Evolutionary conservation across 257 asterid genomes (phyloP), one percentile per base, ranked within the genome.

Genomic region (Scutellaria baicalensis): DNA sequence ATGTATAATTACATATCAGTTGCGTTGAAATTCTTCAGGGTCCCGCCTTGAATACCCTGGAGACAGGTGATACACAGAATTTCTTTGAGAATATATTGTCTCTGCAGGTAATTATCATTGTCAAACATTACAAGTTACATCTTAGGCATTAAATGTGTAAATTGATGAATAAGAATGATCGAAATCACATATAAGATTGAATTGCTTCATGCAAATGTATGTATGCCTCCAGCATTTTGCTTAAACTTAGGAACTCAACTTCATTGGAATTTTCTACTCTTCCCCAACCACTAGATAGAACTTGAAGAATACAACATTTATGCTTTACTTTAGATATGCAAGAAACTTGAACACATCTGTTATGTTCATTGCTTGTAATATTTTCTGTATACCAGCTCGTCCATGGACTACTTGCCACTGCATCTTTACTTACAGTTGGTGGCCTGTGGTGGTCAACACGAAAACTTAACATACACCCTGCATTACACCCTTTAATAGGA

Each of bases 341-440:
- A 14, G 36, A 43, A 18, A 43, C 17, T 20, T 6, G 3, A 44
- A 31, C 35, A 65, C 38, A 45, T 47, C 16, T n/a, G 6, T 1
- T 18, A 11, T 77, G 59, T 40, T 55, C 76, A 56, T 36, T 61
- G 44, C 64, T 81, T 50, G 78, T 62, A 44, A 68, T 45, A 48
- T 35, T n/a, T 20, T 39, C 38, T 65, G 7, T 21, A 44, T 42
- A 38, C 73, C 84, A 89, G 96, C 81, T 89, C 48, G 89, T 84
- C 66, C 95, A 92, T 72, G 89, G 90, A 44, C 77, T 87, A 45
- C 98, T 92, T 43, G 93, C 96, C 58, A 80, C 86, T 63, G 82
- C 92, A 23, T 84, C 96, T 45, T 80, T 92, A 68, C 66, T 73
- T 69, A 81, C 89, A n/a, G 77, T 89, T 20, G 78, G 85, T 64